Evolutionary conservation across 2,329 filamentous ascomycete species (phyloP), one percentile per base, ranked within the genome.

Genomic region (Zymoseptoria crescenta): DNA sequence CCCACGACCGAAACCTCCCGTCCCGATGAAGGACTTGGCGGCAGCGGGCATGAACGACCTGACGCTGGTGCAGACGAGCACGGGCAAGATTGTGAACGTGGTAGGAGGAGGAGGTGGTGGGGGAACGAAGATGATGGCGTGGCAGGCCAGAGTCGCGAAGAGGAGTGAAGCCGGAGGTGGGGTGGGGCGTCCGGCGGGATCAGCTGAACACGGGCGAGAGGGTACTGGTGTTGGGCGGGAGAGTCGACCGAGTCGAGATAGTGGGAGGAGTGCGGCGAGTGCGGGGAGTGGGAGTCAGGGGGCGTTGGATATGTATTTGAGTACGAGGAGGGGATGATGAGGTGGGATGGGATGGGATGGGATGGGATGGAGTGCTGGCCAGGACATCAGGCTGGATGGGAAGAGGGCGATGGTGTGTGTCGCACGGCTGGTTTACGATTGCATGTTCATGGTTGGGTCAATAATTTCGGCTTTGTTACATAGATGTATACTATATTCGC

Each of bases 301-400:
- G 58, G 71, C 73, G 28, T 60, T 75, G 61, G 73, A 75, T 45
- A 70, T 74, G 66, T 74, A 73, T 57, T 67, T 74, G 64, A 63
- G 59, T 55, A 65, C 61, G 24, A 57, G 62, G 35, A 45, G 35
- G 35, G 35, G 35, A 16, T 45, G 35, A n/a, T 13, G 16, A 41
- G 29, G 29, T 8, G 35, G 35, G 35, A 5, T 5, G 35, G 10
- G n/a, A n/a, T n/a, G 35, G 13, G 5, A 41, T n/a, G 35, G 13
- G 35, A 24, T 24, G 24, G 24, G 4, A 24, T 24, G 24, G 24
- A 24, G 4, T 24, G 24, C 4, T 24, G 24, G 2, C 24, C 24
- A 4, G 24, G 24, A 24, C 24, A 4, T 24, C 24, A 24, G 24
- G 2, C 4, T 24, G 24, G 35, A 16, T 2, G 35, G 35, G 35